Evolutionary conservation across 306 rosid species (phyloP).

Genomic region (Sicyos baderoa): DNA sequence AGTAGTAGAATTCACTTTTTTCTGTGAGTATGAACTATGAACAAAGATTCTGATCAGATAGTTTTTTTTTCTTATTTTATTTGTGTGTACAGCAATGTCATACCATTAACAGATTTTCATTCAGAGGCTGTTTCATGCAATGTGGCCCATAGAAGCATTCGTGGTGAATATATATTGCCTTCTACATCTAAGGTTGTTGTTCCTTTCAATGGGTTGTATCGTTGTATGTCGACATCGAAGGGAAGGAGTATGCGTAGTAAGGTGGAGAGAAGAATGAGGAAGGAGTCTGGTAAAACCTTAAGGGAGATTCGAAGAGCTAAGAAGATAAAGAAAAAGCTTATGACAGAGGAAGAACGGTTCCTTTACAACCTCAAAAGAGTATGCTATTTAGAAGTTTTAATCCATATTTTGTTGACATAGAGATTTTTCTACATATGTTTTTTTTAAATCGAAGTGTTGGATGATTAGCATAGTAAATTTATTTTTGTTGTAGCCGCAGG

Average conservation of each 20-base stretch:
- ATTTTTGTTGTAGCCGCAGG: no score
- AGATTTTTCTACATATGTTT: no score
- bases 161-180: slow-evolving; percentile 24
- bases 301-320: slow-evolving; percentile 83
- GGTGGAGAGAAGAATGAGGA: slow-evolving; percentile 83
- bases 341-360: slow-evolving; percentile 89
- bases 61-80: slow-evolving; percentile 12
- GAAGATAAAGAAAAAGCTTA: slow-evolving; percentile 74
- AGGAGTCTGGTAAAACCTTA: slow-evolving; percentile 79
- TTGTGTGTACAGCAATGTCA: slow-evolving; percentile 40
- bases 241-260: slow-evolving; percentile 92
- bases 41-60: slow-evolving; percentile 20
- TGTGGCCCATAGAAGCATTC: slow-evolving; percentile 25
- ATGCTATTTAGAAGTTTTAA: slow-evolving; percentile 17
- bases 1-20: neutral
- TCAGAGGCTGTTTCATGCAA: slow-evolving; percentile 29
- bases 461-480: no score
- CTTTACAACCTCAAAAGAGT: slow-evolving; percentile 92
- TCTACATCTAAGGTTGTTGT: slow-evolving; percentile 27
- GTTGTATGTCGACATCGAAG: slow-evolving; percentile 67
- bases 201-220: slow-evolving; percentile 43
- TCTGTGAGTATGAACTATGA: neutral
- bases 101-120: slow-evolving; percentile 29
- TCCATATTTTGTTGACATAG: neutral
- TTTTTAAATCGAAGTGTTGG: no score